Conservation (phyloP, 2,329 filamentous ascomycete species). For the Pseudocercospora pini-densiflorae region DNA sequence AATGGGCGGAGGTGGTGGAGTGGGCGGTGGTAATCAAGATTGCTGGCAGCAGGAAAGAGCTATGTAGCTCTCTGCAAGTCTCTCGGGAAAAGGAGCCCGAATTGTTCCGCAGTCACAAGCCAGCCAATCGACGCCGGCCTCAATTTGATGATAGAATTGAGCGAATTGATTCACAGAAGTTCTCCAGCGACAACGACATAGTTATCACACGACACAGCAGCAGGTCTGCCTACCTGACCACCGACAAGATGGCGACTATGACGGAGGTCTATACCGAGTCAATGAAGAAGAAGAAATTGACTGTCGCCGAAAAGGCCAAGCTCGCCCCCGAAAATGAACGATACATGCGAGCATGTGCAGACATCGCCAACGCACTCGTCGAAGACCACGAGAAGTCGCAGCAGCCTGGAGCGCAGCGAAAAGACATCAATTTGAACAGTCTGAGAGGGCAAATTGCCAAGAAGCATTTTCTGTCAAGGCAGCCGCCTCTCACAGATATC, state of each 20-base stretch:
- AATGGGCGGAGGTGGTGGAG: constrained; percentile 5
- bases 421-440: constrained; percentile 91
- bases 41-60: constrained; percentile 4
- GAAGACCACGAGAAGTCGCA: constrained; percentile 87
- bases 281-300: constrained; percentile 63
- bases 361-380: constrained; percentile 91
- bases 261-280: constrained; percentile 60
- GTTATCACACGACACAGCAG: not conserved
- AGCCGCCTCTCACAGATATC: constrained; percentile 92
- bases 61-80: not conserved
- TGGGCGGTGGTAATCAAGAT: constrained; percentile 11
- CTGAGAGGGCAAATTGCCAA: constrained; percentile 86
- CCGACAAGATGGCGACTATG: constrained; percentile 64
- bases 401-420: constrained; percentile 72
- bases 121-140: not conserved
- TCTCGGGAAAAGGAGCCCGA: not conserved
- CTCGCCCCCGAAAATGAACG: constrained; percentile 92
- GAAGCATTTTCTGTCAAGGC: constrained; percentile 86
- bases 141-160: constrained; percentile 3
- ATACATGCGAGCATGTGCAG: constrained; percentile 90
- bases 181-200: not conserved
- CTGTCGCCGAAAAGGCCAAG: constrained; percentile 54
- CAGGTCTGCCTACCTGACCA: constrained; percentile 9
- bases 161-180: not conserved
- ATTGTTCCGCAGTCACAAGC: constrained; percentile 6